A percentile compares a stretch with the other conserved stretches of the same genome.
Conservation (phyloP, 2,329 filamentous ascomycete species). For the Microdochium bolleyi region DNA sequence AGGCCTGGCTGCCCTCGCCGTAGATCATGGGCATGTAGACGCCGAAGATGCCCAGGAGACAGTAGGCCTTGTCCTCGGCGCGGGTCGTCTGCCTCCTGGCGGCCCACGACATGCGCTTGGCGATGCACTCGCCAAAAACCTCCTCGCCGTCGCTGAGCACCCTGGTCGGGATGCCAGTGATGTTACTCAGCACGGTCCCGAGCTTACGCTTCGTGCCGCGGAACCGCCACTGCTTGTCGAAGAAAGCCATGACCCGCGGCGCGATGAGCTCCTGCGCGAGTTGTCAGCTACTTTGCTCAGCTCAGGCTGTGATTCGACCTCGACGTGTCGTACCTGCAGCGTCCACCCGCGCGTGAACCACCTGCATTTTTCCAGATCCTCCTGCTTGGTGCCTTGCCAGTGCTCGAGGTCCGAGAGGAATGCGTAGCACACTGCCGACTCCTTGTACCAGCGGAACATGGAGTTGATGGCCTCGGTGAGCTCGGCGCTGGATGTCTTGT, state of each 20-base stretch:
- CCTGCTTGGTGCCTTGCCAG: neutral
- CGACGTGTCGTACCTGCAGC: neutral
- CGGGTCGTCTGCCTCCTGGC: slow-evolving; percentile 8
- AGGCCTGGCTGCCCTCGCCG: slow-evolving; percentile 3
- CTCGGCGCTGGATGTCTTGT: slow-evolving; percentile 8
- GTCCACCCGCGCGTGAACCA: neutral
- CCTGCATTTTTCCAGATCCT: neutral
- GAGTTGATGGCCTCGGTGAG: slow-evolving; percentile 9
- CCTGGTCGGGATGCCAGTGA: neutral
- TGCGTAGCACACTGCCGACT: neutral
- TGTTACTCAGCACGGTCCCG: neutral
- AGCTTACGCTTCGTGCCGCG: slow-evolving; percentile 1
- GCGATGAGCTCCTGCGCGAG: slow-evolving; percentile 1
- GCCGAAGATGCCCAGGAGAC: slow-evolving; percentile 13
- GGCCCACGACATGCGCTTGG: slow-evolving; percentile 15
- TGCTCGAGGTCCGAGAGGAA: neutral
- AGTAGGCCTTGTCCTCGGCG: slow-evolving; percentile 13
- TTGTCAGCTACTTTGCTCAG: too few relatives aligned
- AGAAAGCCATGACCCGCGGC: neutral
- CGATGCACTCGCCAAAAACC: slow-evolving; percentile 5
- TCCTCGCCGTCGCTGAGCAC: neutral
- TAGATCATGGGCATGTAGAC: slow-evolving; percentile 16
- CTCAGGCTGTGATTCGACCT: too few relatives aligned
- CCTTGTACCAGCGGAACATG: slow-evolving; percentile 9
- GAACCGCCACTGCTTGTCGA: slow-evolving; percentile 1